Evolutionary conservation across 2,329 filamentous ascomycete species (phyloP), one percentile per base, ranked within the genome.

Genomic region (Nakataea oryzae): DNA sequence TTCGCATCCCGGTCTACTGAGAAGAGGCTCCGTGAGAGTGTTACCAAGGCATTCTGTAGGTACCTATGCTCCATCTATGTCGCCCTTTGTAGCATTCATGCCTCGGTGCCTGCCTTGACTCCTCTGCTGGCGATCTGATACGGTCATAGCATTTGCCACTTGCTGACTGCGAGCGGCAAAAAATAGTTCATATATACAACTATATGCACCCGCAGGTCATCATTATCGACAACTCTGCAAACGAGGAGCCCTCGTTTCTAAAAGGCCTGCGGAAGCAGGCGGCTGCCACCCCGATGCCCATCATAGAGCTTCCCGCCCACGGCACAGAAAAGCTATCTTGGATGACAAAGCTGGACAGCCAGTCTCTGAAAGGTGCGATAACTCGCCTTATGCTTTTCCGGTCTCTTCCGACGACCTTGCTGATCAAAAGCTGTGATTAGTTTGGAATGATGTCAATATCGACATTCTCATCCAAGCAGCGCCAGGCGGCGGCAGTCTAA

Each of bases 401-500:
- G 27, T 11, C 6, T 28, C 54, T 56, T 56, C 54, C 26, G 14
- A 27, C 54, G 4, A 2, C 26, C 26, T 56, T 28, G 12, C 5
- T 28, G n/a, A n/a, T n/a, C n/a, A 17, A 41, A 13, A 24, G 21
- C 59, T 41, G 5, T 3, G 13, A 29, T 56, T 26, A 87, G 88
- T 83, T 41, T 97, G 93, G 93, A 87, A 93, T 71, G 83, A 85
- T 58, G 79, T 90, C 6, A 85, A 81, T 50, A 80, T 97, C 64
- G 91, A 97, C 66, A 90, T 99, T 61, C 73, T 97, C 14, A 84
- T 97, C 11, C 90, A 96, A 63, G 91, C 90, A 1, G 82, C 86
- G 8, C 76, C 85, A 3, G 80, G 81, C 11, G 86, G 88, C 2
- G 92, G 90, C 13, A 89, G 87, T 60, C 72, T 97, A 32, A 83